Evolutionary conservation across 1,284 basidiomycete species (phyloP).

Genomic region (Cutaneotrichosporon cavernicola): DNA sequence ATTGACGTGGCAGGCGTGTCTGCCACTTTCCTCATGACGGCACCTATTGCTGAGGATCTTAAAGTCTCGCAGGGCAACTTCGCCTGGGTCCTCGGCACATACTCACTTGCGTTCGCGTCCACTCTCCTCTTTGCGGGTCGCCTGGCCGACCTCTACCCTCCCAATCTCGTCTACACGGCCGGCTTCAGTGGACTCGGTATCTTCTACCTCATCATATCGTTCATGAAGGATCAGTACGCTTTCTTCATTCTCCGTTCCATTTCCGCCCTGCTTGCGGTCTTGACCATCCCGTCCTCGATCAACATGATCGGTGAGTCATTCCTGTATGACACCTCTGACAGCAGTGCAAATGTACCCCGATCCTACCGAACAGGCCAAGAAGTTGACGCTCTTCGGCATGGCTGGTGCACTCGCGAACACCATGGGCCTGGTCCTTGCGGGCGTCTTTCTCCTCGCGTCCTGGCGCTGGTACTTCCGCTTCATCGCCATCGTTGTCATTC

Average conservation of each 20-base stretch:
- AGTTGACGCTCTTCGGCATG: constrained; percentile 49
- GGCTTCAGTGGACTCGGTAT: constrained; percentile 46
- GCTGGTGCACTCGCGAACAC: constrained; percentile 41
- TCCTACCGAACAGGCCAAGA: constrained; percentile 42
- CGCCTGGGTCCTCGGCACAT: constrained; percentile 48
- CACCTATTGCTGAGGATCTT: constrained; percentile 44
- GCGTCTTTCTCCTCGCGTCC: constrained; percentile 44
- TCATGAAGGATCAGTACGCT: constrained; percentile 48
- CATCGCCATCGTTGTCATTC: constrained; percentile 39
- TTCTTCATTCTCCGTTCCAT: constrained; percentile 50
- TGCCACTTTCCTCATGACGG: constrained; percentile 48
- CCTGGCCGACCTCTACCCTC: constrained; percentile 46
- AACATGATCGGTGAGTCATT: constrained; percentile 39
- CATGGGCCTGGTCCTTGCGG: constrained; percentile 40
- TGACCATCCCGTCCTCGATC: constrained; percentile 49
- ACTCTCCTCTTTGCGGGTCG: constrained; percentile 47
- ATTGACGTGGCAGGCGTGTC: constrained; percentile 45
- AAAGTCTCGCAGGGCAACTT: constrained; percentile 32
- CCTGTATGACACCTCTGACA: neutral
- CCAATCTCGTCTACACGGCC: constrained; percentile 42
- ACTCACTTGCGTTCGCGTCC: constrained; percentile 36
- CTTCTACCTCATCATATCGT: constrained; percentile 50
- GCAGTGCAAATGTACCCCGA: constrained; percentile 48
- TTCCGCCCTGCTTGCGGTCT: constrained; percentile 44
- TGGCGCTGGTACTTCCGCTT: constrained; percentile 53